Base-by-base conservation (phyloP, 768 basidiomycete species). In the Kwoniella pini region DNA sequence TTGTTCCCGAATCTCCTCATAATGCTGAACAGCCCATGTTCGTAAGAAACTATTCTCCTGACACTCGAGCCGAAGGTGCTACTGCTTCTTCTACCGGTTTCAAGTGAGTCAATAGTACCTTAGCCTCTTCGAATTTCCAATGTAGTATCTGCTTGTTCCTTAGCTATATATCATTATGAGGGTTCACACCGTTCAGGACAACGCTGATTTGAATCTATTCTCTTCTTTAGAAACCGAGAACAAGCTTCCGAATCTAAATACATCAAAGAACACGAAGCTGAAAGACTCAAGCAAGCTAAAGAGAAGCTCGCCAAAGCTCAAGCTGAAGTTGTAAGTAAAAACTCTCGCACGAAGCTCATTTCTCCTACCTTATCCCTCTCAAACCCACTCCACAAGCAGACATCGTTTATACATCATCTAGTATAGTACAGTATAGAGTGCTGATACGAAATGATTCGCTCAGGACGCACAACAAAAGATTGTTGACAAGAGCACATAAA, bases 191-290 rank as follows among this genome's bases (percentile, higher is more conserved):
- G n/a, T n/a, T n/a, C n/a, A n/a, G n/a, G n/a, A n/a, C n/a, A n/a
- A n/a, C n/a, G n/a, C n/a, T n/a, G n/a, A n/a, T n/a, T n/a, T n/a
- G n/a, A n/a, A n/a, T n/a, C n/a, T 26, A 6, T 22, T 30, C 52
- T 48, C 36, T 19, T 28, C 17, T 13, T 12, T 55, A 72, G 70
- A 24, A 38, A 75, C 30, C 67, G 71, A 40, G 74, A 75, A 59
- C 64, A 72, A 54, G 74, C 74, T 42, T 64, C 70, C 63, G 74
- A 75, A 54, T 63, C 69, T 12, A 67, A 72, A 44, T 75, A 75
- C 64, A 64, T 75, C 71, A 60, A 54, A 33, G 65, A 69, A 63
- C 52, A 62, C 46, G 74, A 75, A 58, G 56, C 51, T 31, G 69
- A 72, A 50, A 60, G 65, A 53, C 55, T 72, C 38, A 69, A 70